Conservation (phyloP, 202 grass and related monocot species). For the Setaria viridis region DNA sequence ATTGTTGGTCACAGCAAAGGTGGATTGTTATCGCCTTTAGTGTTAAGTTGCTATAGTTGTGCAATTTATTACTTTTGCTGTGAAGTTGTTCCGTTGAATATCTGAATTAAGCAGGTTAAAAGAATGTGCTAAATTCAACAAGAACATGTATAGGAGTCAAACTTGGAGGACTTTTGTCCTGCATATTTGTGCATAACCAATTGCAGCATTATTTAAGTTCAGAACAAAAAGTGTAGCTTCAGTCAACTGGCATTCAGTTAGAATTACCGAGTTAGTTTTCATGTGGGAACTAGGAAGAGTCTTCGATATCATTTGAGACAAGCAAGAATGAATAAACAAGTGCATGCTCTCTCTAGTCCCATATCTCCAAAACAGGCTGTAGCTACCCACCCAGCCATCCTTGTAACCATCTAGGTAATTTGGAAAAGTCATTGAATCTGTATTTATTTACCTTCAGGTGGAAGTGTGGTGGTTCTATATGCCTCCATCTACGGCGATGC, state of each 20-base stretch:
- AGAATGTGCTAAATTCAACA: constrained; percentile 22
- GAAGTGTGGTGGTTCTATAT: constrained; percentile 87
- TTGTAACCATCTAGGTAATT: not conserved
- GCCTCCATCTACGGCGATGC: constrained; percentile 76
- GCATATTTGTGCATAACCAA: constrained; percentile 8
- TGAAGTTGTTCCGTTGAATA: not conserved
- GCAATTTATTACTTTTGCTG: not conserved
- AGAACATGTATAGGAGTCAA: not conserved
- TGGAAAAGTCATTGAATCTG: constrained; percentile 7
- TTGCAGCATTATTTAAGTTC: not conserved
- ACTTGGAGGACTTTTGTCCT: not conserved
- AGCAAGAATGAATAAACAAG: not conserved
- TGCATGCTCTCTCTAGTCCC: not conserved
- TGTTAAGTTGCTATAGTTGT: constrained; percentile 2
- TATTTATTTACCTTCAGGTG: constrained; percentile 56
- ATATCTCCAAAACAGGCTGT: not conserved
- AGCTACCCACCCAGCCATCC: not conserved
- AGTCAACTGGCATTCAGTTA: not conserved
- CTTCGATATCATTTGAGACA: not conserved
- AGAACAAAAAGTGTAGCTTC: not conserved
- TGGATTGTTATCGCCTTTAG: constrained; percentile 2
- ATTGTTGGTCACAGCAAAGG: constrained; percentile 98
- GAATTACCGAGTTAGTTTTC: not conserved
- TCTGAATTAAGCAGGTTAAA: constrained; percentile 14
- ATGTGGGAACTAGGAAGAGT: not conserved